These are phyloP conservation scores for Fusarium guadeloupense DNA, from an alignment of 2,329 filamentous ascomycete genomes.

Conservation along the genomic window DNA sequence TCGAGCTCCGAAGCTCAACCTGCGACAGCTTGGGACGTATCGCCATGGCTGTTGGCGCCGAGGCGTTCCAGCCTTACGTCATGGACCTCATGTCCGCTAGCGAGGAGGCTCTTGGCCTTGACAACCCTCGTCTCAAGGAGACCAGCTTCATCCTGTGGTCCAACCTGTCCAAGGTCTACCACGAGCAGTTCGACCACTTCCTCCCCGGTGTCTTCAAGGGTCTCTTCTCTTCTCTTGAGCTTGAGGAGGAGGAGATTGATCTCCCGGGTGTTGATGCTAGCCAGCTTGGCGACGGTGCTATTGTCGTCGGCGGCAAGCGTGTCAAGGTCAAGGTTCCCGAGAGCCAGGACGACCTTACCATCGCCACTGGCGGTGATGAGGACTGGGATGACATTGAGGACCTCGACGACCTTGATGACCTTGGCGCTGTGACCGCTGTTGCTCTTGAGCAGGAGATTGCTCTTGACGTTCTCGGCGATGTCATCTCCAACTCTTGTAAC, in stretches of 20 bases:
- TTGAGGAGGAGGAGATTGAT: constrained; percentile 88
- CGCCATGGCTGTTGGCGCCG: constrained; percentile 83
- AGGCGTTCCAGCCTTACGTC: constrained; percentile 91
- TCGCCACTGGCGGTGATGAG: constrained; percentile 64
- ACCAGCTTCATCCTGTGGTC: constrained; percentile 98
- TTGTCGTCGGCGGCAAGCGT: constrained; percentile 84
- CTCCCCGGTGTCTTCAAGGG: constrained; percentile 80
- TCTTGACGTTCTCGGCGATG: constrained; percentile 91
- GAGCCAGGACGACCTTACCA: constrained; percentile 64
- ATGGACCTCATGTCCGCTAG: constrained; percentile 90
- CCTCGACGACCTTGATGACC: constrained; percentile 84
- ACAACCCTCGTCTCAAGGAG: constrained; percentile 90
- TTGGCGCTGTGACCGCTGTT: constrained; percentile 85
- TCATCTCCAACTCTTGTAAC: constrained; percentile 85
- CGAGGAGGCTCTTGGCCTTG: constrained; percentile 88
- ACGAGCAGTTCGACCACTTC: constrained; percentile 82
- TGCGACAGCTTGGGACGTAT: constrained; percentile 95
- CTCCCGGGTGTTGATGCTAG: constrained; percentile 66
- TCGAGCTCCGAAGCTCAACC: constrained; percentile 88
- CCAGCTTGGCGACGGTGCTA: constrained; percentile 77
- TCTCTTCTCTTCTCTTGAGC: constrained; percentile 84
- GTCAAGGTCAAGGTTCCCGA: constrained; percentile 74
- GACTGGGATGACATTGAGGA: constrained; percentile 73
- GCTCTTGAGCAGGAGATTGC: constrained; percentile 98
- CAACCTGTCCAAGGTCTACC: constrained; percentile 92